These are phyloP conservation scores for Paecilomyces niveus DNA, from an alignment of 2,329 filamentous ascomycete genomes.

Conservation along the genomic window DNA sequence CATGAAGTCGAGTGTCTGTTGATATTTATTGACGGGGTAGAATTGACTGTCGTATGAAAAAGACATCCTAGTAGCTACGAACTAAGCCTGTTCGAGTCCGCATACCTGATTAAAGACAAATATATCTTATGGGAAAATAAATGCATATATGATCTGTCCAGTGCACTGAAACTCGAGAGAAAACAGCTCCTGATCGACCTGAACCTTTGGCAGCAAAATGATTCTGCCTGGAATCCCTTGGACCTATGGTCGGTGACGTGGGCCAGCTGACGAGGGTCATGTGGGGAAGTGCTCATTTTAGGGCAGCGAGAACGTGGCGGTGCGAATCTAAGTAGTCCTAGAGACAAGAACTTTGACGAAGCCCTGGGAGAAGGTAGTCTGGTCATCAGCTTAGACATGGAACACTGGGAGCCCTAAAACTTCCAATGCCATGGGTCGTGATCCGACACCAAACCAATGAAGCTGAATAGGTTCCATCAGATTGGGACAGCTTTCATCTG, in stretches of 20 bases:
- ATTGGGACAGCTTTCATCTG: not conserved
- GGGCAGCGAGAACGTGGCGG: not conserved
- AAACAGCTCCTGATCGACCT: not conserved
- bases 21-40: not conserved
- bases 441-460: not conserved
- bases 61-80: not conserved
- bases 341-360: too few species aligned
- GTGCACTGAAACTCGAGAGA: not conserved
- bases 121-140: not conserved
- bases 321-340: not conserved
- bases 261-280: not conserved
- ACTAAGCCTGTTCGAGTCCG: not conserved
- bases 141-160: not conserved
- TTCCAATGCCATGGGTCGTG: not conserved
- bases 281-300: not conserved
- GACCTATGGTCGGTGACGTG: not conserved
- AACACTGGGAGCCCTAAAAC: not conserved
- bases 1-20: not conserved
- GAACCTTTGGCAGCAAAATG: not conserved
- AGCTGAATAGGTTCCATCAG: not conserved
- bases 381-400: not conserved
- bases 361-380: not conserved
- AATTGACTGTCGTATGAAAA: not conserved
- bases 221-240: not conserved
- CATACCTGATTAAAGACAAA: too few species aligned